Evolutionary conservation across 2,329 filamentous ascomycete species (phyloP).

Genomic region (Ceratocystis papillata): DNA sequence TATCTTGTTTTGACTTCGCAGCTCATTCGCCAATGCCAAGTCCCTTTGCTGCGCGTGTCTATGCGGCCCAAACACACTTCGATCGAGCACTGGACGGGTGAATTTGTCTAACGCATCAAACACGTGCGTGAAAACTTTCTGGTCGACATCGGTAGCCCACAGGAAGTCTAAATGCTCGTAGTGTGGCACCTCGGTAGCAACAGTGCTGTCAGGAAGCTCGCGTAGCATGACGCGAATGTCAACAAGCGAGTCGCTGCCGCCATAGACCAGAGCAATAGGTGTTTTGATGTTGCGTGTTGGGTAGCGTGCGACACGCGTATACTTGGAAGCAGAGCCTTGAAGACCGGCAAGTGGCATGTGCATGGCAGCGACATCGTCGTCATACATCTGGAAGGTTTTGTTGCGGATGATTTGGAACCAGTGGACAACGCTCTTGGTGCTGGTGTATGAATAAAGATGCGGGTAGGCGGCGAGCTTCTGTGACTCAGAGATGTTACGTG

Average conservation of each 20-base stretch:
- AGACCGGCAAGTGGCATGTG: conserved; percentile 43
- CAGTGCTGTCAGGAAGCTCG: conserved; percentile 73
- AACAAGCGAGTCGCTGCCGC: conserved; percentile 84
- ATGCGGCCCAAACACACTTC: conserved; percentile 52
- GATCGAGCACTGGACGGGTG: conserved; percentile 43
- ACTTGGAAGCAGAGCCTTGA: conserved; percentile 56
- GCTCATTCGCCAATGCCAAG: conserved; percentile 28
- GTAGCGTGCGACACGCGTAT: conserved; percentile 93
- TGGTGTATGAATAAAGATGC: conserved; percentile 92
- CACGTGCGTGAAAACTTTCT: conserved; percentile 79
- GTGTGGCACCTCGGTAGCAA: conserved; percentile 76
- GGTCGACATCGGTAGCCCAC: conserved; percentile 78
- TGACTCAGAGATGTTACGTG: conserved; percentile 66
- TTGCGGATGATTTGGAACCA: conserved; percentile 99
- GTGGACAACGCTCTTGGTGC: conserved; percentile 92
- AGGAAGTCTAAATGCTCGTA: conserved; percentile 97
- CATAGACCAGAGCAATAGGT: conserved; percentile 85
- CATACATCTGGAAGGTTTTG: conserved; percentile 94
- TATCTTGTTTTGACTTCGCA: conserved; percentile 2
- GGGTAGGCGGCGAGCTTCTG: conserved; percentile 95
- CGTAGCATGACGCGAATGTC: conserved; percentile 88
- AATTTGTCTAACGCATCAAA: conserved; percentile 76
- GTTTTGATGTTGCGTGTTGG: conserved; percentile 96
- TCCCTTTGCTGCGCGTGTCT: conserved; percentile 42
- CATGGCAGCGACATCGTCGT: conserved; percentile 62